Evolutionary conservation across 2,329 filamentous ascomycete species (phyloP).

Genomic region (Aureobasidium sp.): DNA sequence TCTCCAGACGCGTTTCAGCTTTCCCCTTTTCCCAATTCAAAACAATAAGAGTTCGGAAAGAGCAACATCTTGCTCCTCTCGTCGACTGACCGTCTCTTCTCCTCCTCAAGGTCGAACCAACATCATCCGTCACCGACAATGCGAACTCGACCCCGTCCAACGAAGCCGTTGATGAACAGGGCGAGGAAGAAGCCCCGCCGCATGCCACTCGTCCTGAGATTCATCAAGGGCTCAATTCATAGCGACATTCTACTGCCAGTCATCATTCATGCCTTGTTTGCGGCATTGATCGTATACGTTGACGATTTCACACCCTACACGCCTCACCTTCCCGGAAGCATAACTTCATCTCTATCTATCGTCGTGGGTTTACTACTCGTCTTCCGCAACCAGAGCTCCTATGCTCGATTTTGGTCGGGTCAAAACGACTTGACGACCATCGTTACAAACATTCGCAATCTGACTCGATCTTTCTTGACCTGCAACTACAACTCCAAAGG

Average conservation of each 20-base stretch:
- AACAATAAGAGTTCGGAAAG: not conserved
- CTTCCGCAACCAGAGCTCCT: conserved; percentile 56
- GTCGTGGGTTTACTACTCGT: conserved; percentile 61
- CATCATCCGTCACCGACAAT: not conserved
- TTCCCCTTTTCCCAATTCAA: not conserved
- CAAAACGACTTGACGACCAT: conserved; percentile 44
- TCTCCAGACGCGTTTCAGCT: not conserved
- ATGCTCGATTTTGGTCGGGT: conserved; percentile 53
- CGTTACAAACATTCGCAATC: conserved; percentile 50
- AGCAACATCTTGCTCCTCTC: not conserved
- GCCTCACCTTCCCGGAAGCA: conserved; percentile 46
- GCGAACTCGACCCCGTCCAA: not conserved
- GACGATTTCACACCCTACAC: conserved; percentile 37
- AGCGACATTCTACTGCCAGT: conserved; percentile 49
- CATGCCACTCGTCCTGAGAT: conserved; percentile 55
- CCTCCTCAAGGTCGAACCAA: not conserved
- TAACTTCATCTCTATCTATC: conserved; percentile 55
- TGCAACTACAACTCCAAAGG: conserved; percentile 29
- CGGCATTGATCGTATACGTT: conserved; percentile 49
- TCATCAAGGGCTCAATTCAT: conserved; percentile 57
- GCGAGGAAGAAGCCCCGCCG: conserved; percentile 36
- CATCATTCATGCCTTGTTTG: conserved; percentile 48
- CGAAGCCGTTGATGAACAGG: not conserved
- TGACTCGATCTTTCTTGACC: conserved; percentile 48
- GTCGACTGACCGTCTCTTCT: not conserved